Base-by-base conservation (phyloP, 371 early-diverging fungal species). In the Dentiscutata heterogama region DNA sequence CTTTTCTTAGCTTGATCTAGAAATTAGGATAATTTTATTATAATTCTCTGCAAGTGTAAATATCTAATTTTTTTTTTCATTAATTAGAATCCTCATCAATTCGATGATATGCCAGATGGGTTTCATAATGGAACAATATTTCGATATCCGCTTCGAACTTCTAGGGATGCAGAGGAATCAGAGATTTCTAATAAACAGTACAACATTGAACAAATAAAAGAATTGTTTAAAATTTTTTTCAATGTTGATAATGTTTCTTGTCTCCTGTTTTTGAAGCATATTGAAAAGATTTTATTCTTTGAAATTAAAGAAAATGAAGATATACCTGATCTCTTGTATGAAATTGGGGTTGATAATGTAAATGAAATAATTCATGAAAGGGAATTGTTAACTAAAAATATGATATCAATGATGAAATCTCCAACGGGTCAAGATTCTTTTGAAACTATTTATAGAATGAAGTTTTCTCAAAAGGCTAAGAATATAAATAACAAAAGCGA, bases 51-150 rank as follows among this genome's bases (percentile, higher is more conserved):
- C n/a, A n/a, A n/a, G n/a, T n/a, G n/a, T n/a, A n/a, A n/a, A n/a
- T n/a, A n/a, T n/a, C n/a, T n/a, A n/a, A n/a, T n/a, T n/a, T n/a
- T n/a, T n/a, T n/a, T n/a, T n/a, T n/a, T n/a, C n/a, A n/a, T n/a
- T n/a, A n/a, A n/a, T n/a, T n/a, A n/a, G n/a, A n/a, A n/a, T n/a
- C n/a, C n/a, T n/a, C n/a, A n/a, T n/a, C n/a, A n/a, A n/a, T n/a
- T n/a, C n/a, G n/a, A n/a, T n/a, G n/a, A n/a, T n/a, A n/a, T n/a
- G n/a, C n/a, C n/a, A n/a, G 10, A 51, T 42, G 11, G 50, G 8
- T 13, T 13, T 39, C 87, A 83, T 78, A 65, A 72, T 0, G 87
- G 87, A 6, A 87, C 87, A 0, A 68, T 87, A 6, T 86, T 87
- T 76, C 78, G 87, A 3, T 67, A 87, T 25, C 87, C 87, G 0